These are phyloP conservation scores for Terana coerulea DNA, from an alignment of 768 basidiomycete species.

Conservation along the genomic window DNA sequence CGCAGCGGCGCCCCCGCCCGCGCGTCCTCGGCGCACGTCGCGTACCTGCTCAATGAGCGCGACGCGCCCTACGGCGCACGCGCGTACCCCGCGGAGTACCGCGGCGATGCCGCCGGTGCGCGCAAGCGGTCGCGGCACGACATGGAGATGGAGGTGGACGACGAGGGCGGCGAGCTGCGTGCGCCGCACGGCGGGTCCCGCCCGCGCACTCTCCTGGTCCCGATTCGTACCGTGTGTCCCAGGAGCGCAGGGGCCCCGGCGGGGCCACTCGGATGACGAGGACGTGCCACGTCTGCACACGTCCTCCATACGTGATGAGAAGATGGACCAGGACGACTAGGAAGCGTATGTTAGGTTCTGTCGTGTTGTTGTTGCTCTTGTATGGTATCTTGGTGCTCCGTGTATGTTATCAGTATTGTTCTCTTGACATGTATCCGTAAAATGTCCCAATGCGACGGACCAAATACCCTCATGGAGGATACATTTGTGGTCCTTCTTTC, in stretches of 20 bases:
- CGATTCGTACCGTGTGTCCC: slow-evolving; percentile 8
- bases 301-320: slow-evolving; percentile 15
- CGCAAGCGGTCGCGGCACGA: slow-evolving; percentile 60
- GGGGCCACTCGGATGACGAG: slow-evolving; percentile 20
- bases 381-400: not conserved
- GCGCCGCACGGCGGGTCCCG: slow-evolving; percentile 16
- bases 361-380: not conserved
- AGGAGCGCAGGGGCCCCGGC: slow-evolving; percentile 16
- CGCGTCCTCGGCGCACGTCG: slow-evolving; percentile 17
- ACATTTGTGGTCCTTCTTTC: no score
- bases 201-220: not conserved
- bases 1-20: slow-evolving; percentile 14
- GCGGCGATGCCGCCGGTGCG: slow-evolving; percentile 19
- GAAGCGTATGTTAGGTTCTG: not conserved
- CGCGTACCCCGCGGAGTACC: slow-evolving; percentile 14
- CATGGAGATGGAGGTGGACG: slow-evolving; percentile 59
- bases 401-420: not conserved
- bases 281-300: slow-evolving; percentile 10
- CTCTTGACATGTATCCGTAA: no score
- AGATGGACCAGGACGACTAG: slow-evolving; percentile 17
- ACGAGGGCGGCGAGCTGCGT: slow-evolving; percentile 16
- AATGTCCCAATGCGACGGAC: no score
- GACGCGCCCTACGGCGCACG: no score
- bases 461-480: no score
- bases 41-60: slow-evolving; percentile 19